Evolutionary conservation across 2,329 filamentous ascomycete species (phyloP), one percentile per base, ranked within the genome.

Genomic region (Cryphonectria nitschkei): DNA sequence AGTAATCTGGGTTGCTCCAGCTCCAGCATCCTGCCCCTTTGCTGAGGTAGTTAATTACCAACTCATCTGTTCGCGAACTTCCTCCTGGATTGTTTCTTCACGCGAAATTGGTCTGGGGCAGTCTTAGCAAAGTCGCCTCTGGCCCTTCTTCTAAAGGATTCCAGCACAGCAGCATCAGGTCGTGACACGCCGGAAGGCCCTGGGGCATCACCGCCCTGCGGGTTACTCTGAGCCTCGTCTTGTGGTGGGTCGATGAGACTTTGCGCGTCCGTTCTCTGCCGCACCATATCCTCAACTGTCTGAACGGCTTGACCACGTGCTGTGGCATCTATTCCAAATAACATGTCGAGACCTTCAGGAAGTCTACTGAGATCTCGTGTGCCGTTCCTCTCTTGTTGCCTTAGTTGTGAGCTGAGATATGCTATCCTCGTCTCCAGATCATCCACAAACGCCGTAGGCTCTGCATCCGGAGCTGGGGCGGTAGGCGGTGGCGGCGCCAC

Each of bases 261-360:
- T 41, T 54, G 61, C 14, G 14, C 62, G 46, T 60, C 16, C 29
- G 39, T 52, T 2, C 56, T 50, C 16, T 69, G 66, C 67, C 69
- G 65, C 41, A 71, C n/a, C 29, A 71, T 37, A 13, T 19, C 41
- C 54, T 71, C 69, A 13, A 71, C 1, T 19, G 65, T 43, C 67
- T 71, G 69, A 7, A 56, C 11, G 3, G 62, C 69, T 41, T 60
- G 13, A 43, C 62, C 50, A 13, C 34, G 34, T 26, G 9, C 22
- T 29, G 60, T 37, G 34, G n/a, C n/a, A n/a, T 63, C 39, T n/a
- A 26, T 5, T 1, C 60, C 60, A n/a, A 63, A 63, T 3, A 63
- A 16, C 19, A 26, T 37, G 9, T 41, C 9, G 22, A 43, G 9
- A n/a, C 3, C 60, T 37, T 37, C 22, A 22, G 60, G 60, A 5